These are phyloP conservation scores for Gastrodia elata DNA, from an alignment of 106 monocot genomes.

Conservation along the genomic window DNA sequence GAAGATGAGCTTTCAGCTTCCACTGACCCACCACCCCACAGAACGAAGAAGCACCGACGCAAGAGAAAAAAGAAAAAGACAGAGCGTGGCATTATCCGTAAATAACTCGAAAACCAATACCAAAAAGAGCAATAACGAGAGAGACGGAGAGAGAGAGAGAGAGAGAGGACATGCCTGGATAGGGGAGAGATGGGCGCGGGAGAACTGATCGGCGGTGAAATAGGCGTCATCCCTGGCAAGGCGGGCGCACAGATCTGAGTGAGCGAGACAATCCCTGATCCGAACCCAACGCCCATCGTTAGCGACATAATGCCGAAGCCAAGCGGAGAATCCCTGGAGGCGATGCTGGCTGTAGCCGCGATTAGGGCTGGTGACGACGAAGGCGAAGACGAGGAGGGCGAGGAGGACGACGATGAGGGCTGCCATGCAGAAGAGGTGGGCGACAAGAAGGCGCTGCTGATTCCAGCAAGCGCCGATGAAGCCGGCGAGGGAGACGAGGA, in stretches of 20 bases:
- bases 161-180: constrained; percentile 48
- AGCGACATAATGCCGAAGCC: constrained; percentile 49
- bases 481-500: constrained; percentile 86
- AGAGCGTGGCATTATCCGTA: not conserved
- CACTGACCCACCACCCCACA: no score
- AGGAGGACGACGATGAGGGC: constrained; percentile 63
- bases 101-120: not conserved
- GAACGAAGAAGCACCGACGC: not conserved
- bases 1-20: no score
- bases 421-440: constrained; percentile 84
- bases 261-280: constrained; percentile 48
- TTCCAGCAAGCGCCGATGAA: constrained; percentile 91
- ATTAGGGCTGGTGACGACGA: constrained; percentile 57
- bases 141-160: not conserved
- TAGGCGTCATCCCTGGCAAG: constrained; percentile 24
- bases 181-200: constrained; percentile 45
- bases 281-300: constrained; percentile 36
- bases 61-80: not conserved
- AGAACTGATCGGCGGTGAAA: constrained; percentile 42
- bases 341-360: constrained; percentile 65
- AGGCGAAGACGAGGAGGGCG: constrained; percentile 65
- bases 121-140: not conserved
- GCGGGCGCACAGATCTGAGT: constrained; percentile 45
- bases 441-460: constrained; percentile 54
- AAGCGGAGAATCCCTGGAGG: constrained; percentile 55